A percentile compares a stretch with the other conserved stretches of the same genome.
These are phyloP conservation scores for Boletus huronensis DNA, from an alignment of 768 basidiomycete genomes.

Conservation along the genomic window DNA sequence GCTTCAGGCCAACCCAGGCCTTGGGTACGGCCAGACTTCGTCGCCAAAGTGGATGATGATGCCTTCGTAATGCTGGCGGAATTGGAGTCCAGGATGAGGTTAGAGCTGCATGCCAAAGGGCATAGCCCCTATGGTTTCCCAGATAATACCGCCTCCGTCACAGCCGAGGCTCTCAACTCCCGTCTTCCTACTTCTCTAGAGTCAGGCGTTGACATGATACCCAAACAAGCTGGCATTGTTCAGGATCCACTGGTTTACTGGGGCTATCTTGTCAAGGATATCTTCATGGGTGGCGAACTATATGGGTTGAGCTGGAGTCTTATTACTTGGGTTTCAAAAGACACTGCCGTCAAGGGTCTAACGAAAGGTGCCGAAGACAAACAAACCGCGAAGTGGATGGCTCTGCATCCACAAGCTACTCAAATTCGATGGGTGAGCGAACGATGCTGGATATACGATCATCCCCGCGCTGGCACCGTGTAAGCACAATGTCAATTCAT, in stretches of 20 bases:
- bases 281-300: constrained; percentile 94
- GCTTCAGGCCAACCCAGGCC: constrained; percentile 41
- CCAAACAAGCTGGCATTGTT: constrained; percentile 9
- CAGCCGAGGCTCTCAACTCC: not conserved
- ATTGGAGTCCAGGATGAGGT: constrained; percentile 81
- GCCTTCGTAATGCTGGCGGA: constrained; percentile 94
- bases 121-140: constrained; percentile 24
- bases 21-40: constrained; percentile 88
- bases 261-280: constrained; percentile 88
- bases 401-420: constrained; percentile 70
- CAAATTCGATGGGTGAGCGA: constrained; percentile 89
- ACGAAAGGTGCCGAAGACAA: constrained; percentile 90
- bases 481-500: constrained; percentile 39
- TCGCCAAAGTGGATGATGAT: constrained; percentile 95
- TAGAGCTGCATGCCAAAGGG: constrained; percentile 58
- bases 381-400: constrained; percentile 91
- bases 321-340: constrained; percentile 82
- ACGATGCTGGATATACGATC: constrained; percentile 97
- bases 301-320: constrained; percentile 89
- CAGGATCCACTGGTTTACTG: constrained; percentile 78
- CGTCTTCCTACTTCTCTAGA: not conserved
- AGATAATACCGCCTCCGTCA: constrained; percentile 6
- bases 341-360: constrained; percentile 60
- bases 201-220: not conserved
- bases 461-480: constrained; percentile 92